Base-by-base conservation (phyloP, 2,329 filamentous ascomycete species). In the Pyrenophora graminea region DNA sequence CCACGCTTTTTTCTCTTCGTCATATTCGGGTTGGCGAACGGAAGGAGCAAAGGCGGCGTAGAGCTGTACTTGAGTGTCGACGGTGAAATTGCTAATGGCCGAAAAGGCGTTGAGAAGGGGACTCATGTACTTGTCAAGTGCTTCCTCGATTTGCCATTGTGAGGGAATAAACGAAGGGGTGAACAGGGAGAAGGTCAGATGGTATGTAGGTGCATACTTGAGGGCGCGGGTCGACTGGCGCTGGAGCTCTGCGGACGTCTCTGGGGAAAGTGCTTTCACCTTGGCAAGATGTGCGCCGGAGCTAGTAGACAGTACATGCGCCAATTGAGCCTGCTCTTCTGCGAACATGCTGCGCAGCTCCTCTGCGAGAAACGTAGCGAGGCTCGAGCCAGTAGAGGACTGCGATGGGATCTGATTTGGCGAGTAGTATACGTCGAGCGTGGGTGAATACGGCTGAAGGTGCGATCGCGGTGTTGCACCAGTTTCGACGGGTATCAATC, bases 111-210 rank as follows among this genome's bases (percentile, higher is more conserved):
- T 81, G 0, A 99, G 80, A 39, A 97, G 81, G 0, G 94, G 93
- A 45, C 84, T 79, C 72, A 99, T 85, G 72, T 96, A 93, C 59
- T 89, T 82, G 19, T 87, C 81, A 8, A 97, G 81, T 0, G 93
- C 91, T 31, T 82, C 76, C 59, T 97, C 89, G 43, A 97, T 90
- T 45, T 96, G 90, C 94, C 94, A 99, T 8, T 87, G 88, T 27
- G 89, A 96, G 2, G 94, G 94, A 0, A 79, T 73, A 1, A 88
- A 82, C 1, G 86, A 86, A 10, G 89, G 88, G 0, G 91, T 94
- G 70, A 99, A 97, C 3, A 99, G 80, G 0, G 94, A 99, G 68
- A 99, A 96, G 0, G 92, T 96, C 23, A 99, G 79, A 69, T 99
- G 94, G 70, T 97, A 99, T 0, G 90, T 96, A 12, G 92, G 86